Percentiles rank a stretch among this genome's conserved stretches.
Evolutionary conservation across 176 grass and related monocot genomes (phyloP).

Genomic region (Neostapfia colusana): DNA sequence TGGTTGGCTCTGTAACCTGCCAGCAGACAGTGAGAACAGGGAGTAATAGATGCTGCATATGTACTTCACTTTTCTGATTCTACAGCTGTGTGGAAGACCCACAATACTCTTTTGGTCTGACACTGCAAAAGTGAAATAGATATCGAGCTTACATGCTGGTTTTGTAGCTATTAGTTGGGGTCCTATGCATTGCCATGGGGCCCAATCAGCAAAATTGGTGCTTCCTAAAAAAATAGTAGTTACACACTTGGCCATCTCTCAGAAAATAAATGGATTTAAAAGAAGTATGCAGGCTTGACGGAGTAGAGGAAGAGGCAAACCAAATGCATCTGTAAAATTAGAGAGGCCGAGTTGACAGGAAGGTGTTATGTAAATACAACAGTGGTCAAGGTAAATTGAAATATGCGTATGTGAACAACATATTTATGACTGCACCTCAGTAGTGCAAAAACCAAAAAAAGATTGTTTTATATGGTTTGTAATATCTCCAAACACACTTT

Average conservation of each 20-base stretch:
- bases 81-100: neutral
- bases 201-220: neutral
- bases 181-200: neutral
- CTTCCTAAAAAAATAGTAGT: neutral
- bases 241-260: neutral
- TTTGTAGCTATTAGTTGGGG: neutral
- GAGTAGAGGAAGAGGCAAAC: neutral
- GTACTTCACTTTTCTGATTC: neutral
- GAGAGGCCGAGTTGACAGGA: neutral
- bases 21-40: neutral
- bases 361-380: neutral
- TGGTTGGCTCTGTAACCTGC: constrained; percentile 8
- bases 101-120: neutral
- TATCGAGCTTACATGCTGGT: neutral
- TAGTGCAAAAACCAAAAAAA: neutral
- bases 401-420: neutral
- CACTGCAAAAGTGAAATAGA: neutral
- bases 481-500: neutral
- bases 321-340: neutral
- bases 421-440: neutral
- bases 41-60: neutral
- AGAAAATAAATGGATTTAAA: neutral
- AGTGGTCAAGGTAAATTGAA: no score
- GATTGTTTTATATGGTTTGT: neutral
- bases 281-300: neutral